Evolutionary conservation across 192 early-diverging fungal species (phyloP).

Genomic region (Pilobolus umbonatus): DNA sequence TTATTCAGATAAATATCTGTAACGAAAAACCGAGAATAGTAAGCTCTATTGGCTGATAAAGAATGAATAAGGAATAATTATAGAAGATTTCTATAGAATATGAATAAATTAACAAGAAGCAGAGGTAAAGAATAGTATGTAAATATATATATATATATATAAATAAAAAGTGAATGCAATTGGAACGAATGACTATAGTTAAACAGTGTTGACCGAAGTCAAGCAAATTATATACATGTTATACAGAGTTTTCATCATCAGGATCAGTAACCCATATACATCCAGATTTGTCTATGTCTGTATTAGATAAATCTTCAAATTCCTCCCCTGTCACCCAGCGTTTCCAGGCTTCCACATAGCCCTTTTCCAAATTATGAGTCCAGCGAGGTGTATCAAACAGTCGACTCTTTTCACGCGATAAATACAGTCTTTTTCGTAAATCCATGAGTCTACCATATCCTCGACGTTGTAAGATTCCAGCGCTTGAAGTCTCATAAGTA

Average conservation of each 20-base stretch:
- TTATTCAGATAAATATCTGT: no score
- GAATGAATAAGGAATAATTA: no score
- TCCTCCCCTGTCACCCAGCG: conserved; percentile 64
- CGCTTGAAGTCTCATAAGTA: conserved; percentile 33
- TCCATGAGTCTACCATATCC: conserved; percentile 55
- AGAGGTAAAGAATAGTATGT: conserved; percentile 4
- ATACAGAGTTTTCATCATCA: conserved; percentile 24
- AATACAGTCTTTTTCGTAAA: conserved; percentile 64
- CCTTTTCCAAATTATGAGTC: conserved; percentile 80
- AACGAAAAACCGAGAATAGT: no score
- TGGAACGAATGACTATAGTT: no score
- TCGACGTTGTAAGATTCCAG: conserved; percentile 31
- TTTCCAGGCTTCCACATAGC: conserved; percentile 64
- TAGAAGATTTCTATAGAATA: no score
- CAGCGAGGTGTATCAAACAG: conserved; percentile 86
- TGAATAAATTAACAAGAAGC: background rate
- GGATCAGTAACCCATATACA: conserved; percentile 40
- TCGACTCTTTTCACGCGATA: conserved; percentile 70
- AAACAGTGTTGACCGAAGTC: no score
- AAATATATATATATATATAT: conserved; percentile 16
- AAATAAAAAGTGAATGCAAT: conserved; percentile 13
- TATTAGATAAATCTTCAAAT: conserved; percentile 37
- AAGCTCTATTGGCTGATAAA: no score
- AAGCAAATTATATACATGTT: background rate
- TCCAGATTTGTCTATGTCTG: conserved; percentile 16